phyloP scores from a whole-genome alignment of 78 protist species.

The Cavenderia fasciculata region DNA sequence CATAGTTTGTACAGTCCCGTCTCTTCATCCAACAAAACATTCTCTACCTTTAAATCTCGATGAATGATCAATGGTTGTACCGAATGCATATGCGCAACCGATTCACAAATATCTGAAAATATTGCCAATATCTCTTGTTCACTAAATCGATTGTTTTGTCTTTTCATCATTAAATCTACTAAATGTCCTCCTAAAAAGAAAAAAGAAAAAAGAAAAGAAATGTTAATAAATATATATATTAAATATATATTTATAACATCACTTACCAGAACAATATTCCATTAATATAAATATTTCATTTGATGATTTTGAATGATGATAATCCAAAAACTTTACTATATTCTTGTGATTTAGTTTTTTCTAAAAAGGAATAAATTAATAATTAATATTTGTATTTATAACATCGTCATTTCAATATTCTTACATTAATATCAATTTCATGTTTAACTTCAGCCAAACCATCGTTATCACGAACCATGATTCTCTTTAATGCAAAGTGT shows the following conservation, averaged over 20 bases:
- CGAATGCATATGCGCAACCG: constrained; percentile 64
- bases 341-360: constrained; percentile 62
- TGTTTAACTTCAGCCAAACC: constrained; percentile 19
- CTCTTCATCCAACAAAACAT: constrained; percentile 68
- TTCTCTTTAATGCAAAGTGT: constrained; percentile 62
- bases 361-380: background rate
- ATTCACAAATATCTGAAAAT: constrained; percentile 60
- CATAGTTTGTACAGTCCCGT: constrained; percentile 68
- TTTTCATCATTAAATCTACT: constrained; percentile 51
- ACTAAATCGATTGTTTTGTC: constrained; percentile 9
- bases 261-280: constrained; percentile 81
- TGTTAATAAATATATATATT: too few species aligned
- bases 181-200: too few species aligned
- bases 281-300: constrained; percentile 70
- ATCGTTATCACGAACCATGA: constrained; percentile 55
- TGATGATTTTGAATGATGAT: constrained; percentile 1
- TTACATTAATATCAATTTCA: constrained; percentile 65
- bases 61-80: constrained; percentile 62
- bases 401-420: background rate
- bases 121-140: constrained; percentile 66
- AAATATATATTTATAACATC: too few species aligned
- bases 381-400: background rate
- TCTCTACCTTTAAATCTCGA: constrained; percentile 85
- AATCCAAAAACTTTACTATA: constrained; percentile 67
- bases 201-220: too few species aligned